Evolutionary conservation across 2,329 filamentous ascomycete species (phyloP).

Genomic region (Sclerotinia sclerotiorum): DNA sequence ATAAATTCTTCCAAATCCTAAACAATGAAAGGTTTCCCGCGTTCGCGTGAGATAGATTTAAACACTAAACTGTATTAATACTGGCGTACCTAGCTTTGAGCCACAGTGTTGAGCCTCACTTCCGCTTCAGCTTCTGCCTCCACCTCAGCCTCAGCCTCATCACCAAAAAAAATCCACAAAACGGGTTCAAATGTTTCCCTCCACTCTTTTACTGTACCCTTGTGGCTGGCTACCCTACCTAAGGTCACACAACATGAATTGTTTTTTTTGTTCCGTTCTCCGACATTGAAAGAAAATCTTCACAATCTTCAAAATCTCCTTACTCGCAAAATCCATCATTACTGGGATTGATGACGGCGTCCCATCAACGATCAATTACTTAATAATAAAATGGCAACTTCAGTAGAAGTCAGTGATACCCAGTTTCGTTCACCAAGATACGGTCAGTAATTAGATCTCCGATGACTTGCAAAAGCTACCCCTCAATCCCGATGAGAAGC

Average conservation of each 20-base stretch:
- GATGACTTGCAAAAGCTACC: slow-evolving; percentile 18
- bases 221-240: too few species aligned
- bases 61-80: slow-evolving; percentile 14
- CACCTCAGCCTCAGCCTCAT: neutral
- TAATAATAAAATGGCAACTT: slow-evolving; percentile 12
- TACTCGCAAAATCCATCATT: neutral
- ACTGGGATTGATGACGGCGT: slow-evolving; percentile 13
- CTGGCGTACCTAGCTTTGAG: neutral
- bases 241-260: neutral
- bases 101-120: neutral
- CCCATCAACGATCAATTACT: neutral
- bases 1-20: neutral
- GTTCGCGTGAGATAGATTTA: slow-evolving; percentile 20
- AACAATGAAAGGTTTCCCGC: slow-evolving; percentile 23
- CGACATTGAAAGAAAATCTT: neutral
- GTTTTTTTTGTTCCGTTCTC: slow-evolving; percentile 1
- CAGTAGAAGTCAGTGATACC: neutral
- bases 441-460: slow-evolving; percentile 34
- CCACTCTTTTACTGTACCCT: too few species aligned
- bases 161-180: neutral
- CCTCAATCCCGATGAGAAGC: slow-evolving; percentile 41
- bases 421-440: slow-evolving; percentile 24
- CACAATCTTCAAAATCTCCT: neutral
- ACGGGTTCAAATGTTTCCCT: neutral
- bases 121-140: neutral